Base-by-base conservation (phyloP, 495 filamentous ascomycete species). In the Tuber umbilicatum region DNA sequence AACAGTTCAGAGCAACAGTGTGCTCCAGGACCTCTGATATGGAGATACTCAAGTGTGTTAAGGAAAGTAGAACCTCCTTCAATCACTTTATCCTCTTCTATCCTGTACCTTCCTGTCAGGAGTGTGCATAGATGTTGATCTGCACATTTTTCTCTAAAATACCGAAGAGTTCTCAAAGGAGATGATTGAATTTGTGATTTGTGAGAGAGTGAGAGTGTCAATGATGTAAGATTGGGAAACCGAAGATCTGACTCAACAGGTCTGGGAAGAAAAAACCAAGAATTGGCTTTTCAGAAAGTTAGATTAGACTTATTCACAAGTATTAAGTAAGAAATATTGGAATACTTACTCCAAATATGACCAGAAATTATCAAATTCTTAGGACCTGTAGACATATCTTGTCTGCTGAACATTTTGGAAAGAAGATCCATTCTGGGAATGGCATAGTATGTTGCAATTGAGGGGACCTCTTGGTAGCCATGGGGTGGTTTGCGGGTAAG, bases 11-110 rank as follows among this genome's bases (percentile, higher is more conserved):
- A 47, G 43, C 77, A 80, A 35, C 68, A 64, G 38, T 80, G 78
- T 31, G 78, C 73, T 14, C 77, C 78, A 10, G 73, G 73, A 1
- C 77, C 77, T 37, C 77, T 72, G 2, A 79, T 21, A 31, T 79
- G 73, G 23, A 79, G 77, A 23, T 75, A 72, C 41, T 76, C 79
- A 5, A 79, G 69, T 10, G 41, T 73, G 5, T 43, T 23, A 1
- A 75, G 39, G 47, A 80, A 76, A 23, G 76, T 78, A 19, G 55
- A 64, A 19, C 55, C 55, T 35, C 35, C 14, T 5, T 64, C 27
- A 23, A 73, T 35, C 35, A 64, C 70, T 19, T 19, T 6, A 10
- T 35, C 68, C 2, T 17, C 7, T 4, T 5, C 19, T 1, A 19
- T 64, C 7, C 41, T 7, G 19, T 70, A 43, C n/a, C 35, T 78